Evolutionary conservation across 371 early-diverging fungal genomes (phyloP).

Genomic region (Rhizopus delemar): DNA sequence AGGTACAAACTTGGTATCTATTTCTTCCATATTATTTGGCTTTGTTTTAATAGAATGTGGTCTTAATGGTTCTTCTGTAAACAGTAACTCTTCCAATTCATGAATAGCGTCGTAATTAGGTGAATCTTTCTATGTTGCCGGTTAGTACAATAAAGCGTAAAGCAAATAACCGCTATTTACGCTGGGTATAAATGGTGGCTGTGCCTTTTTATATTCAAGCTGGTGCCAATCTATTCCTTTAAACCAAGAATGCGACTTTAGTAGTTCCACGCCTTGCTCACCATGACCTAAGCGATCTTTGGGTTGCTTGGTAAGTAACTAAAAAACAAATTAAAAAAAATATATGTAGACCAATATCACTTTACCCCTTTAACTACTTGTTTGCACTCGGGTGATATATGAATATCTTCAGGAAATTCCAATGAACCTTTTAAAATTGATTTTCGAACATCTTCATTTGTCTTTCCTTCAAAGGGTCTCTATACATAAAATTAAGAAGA

Average conservation of each 20-base stretch:
- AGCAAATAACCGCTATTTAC: slow-evolving; percentile 25
- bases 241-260: slow-evolving; percentile 69
- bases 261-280: slow-evolving; percentile 48
- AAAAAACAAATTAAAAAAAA: neutral
- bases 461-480: slow-evolving; percentile 71
- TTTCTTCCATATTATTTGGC: slow-evolving; percentile 30
- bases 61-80: slow-evolving; percentile 86
- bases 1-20: slow-evolving; percentile 62
- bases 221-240: slow-evolving; percentile 58
- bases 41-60: slow-evolving; percentile 22
- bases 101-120: slow-evolving; percentile 90
- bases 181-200: slow-evolving; percentile 67
- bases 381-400: slow-evolving; percentile 52
- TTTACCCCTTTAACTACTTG: slow-evolving; percentile 45
- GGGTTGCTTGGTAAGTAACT: slow-evolving; percentile 59
- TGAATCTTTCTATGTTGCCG: slow-evolving; percentile 49
- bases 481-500: slow-evolving; percentile 14
- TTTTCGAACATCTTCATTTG: slow-evolving; percentile 50
- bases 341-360: neutral
- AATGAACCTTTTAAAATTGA: slow-evolving; percentile 61
- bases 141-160: neutral
- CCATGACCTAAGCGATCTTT: slow-evolving; percentile 61
- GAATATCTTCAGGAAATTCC: slow-evolving; percentile 56
- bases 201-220: slow-evolving; percentile 53
- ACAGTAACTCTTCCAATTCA: slow-evolving; percentile 89